A percentile compares a stretch with the other conserved stretches of the same genome.
phyloP scores from a whole-genome alignment of 2,329 filamentous ascomycete species.

The Microsporum audouinii region DNA sequence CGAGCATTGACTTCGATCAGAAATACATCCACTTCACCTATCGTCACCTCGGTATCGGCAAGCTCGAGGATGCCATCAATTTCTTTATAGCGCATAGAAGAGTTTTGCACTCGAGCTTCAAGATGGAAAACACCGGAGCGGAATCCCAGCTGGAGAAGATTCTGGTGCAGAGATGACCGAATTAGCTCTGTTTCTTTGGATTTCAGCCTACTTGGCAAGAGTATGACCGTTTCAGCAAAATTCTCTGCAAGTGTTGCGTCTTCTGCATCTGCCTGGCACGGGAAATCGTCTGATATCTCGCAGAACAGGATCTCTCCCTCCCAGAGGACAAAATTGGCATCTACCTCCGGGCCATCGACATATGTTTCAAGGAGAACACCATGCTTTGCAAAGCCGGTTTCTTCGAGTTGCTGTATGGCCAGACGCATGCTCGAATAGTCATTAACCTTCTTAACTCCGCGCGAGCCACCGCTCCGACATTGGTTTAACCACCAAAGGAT shows the following conservation, averaged over 20 bases:
- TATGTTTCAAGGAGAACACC: slow-evolving; percentile 32
- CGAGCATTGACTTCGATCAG: slow-evolving; percentile 22
- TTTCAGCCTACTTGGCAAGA: not conserved
- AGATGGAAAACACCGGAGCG: slow-evolving; percentile 4
- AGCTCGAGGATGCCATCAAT: not conserved
- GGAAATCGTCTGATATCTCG: slow-evolving; percentile 32
- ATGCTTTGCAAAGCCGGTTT: not conserved
- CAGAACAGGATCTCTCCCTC: slow-evolving; percentile 33
- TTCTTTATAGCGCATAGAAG: not conserved
- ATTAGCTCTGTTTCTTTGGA: not conserved
- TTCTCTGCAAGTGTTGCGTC: not conserved
- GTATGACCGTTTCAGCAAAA: not conserved
- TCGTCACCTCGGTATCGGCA: not conserved
- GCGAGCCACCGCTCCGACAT: slow-evolving; percentile 22
- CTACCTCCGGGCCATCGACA: slow-evolving; percentile 34
- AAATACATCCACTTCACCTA: slow-evolving; percentile 8
- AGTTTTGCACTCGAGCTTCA: slow-evolving; percentile 5
- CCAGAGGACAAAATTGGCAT: slow-evolving; percentile 32
- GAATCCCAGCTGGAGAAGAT: slow-evolving; percentile 1
- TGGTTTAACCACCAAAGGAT: slow-evolving; percentile 31
- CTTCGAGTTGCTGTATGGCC: not conserved
- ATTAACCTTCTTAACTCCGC: slow-evolving; percentile 19
- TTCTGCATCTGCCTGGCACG: slow-evolving; percentile 16
- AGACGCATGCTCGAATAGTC: not conserved
- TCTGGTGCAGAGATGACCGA: not conserved